A percentile compares a stretch with the other conserved stretches of the same genome.
Evolutionary conservation across 163 green algal species (phyloP).

Genomic region (Picocystis sp.): DNA sequence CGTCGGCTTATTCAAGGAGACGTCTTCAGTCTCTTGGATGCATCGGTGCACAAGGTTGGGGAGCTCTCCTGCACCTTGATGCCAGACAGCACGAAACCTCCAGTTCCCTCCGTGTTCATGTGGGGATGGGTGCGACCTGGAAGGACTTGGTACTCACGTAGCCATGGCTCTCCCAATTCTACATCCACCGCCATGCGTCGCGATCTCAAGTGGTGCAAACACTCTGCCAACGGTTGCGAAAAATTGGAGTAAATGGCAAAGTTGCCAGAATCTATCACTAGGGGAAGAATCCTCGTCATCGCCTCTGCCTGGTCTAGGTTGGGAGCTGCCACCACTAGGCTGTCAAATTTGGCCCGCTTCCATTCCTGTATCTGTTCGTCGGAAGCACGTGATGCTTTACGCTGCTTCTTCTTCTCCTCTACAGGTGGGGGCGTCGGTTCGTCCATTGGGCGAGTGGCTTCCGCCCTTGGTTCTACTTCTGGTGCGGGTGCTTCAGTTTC

Average conservation of each 20-base stretch:
- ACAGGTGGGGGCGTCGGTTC: too few relatives aligned
- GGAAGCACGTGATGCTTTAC: background rate
- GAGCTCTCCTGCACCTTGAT: constrained; percentile 10
- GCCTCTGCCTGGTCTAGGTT: constrained; percentile 8
- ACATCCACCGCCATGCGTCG: constrained; percentile 26
- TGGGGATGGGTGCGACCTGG: constrained; percentile 42
- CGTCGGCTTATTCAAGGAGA: too few relatives aligned
- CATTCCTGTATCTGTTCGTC: constrained; percentile 3
- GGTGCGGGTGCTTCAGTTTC: background rate
- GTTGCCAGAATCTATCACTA: constrained; percentile 13
- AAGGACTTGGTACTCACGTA: constrained; percentile 50
- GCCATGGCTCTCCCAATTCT: constrained; percentile 45
- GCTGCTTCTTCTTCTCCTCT: too few relatives aligned
- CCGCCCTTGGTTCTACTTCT: background rate
- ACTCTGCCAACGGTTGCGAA: constrained; percentile 31
- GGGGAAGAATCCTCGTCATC: constrained; percentile 8
- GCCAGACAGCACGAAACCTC: constrained; percentile 44
- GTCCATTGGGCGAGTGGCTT: background rate
- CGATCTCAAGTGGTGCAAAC: constrained; percentile 21
- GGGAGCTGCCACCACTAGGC: constrained; percentile 15
- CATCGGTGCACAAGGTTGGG: too few relatives aligned
- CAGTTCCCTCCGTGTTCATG: constrained; percentile 33
- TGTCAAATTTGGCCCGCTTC: background rate
- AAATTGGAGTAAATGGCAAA: constrained; percentile 21
- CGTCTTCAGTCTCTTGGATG: too few relatives aligned